A percentile compares a stretch with the other conserved stretches of the same genome.
Conservation (phyloP, 345 rosid species). For the Nephelium lappaceum region DNA sequence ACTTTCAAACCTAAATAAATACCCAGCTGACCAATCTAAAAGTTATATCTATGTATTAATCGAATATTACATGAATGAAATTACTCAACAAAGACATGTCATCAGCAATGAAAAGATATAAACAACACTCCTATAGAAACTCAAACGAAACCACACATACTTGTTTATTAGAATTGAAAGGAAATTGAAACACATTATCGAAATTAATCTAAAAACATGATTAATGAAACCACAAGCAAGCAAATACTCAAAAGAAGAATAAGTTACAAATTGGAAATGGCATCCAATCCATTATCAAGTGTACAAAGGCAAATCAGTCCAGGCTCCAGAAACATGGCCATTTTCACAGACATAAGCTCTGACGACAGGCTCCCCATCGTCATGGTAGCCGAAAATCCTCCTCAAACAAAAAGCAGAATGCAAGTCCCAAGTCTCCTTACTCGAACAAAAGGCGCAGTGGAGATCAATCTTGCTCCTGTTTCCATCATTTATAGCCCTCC, state of each 20-base stretch:
- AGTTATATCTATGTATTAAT: neutral
- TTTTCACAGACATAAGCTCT: conserved; percentile 97
- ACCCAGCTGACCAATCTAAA: neutral
- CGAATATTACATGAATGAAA: too few relatives aligned
- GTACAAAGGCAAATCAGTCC: conserved; percentile 81
- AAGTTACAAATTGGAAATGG: neutral
- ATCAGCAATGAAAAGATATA: neutral
- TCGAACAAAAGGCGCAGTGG: conserved; percentile 75
- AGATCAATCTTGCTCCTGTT: conserved; percentile 59
- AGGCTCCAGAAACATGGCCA: conserved; percentile 96
- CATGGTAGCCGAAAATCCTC: conserved; percentile 76
- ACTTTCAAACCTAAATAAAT: neutral
- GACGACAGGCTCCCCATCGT: conserved; percentile 93
- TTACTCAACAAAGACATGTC: neutral
- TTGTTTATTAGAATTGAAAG: conserved; percentile 8
- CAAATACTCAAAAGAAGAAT: neutral
- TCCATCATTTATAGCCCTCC: conserved; percentile 88
- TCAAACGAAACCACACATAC: neutral
- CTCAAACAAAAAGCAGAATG: conserved; percentile 90
- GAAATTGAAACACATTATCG: neutral
- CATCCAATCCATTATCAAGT: conserved; percentile 31
- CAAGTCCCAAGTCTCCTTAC: conserved; percentile 86
- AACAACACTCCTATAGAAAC: conserved; percentile 1
- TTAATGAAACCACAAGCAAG: neutral
- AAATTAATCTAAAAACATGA: neutral